Percentiles rank a stretch among this genome's conserved stretches.
These are phyloP conservation scores for Purpureocillium takamizusanense DNA, from an alignment of 2,329 filamentous ascomycete genomes.

Conservation along the genomic window DNA sequence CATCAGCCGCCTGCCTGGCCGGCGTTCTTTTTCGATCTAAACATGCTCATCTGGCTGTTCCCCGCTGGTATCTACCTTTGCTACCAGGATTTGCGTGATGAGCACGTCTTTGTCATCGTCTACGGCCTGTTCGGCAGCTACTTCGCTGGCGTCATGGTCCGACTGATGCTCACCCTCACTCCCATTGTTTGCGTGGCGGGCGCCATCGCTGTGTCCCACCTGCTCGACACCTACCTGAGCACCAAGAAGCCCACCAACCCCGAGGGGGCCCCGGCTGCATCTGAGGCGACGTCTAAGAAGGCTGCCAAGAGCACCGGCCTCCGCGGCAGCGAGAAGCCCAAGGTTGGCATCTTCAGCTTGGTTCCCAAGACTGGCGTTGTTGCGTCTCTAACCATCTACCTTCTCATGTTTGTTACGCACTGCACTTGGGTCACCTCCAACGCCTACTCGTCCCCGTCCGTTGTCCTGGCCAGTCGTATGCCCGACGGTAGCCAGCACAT, in stretches of 20 bases:
- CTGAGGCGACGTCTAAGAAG: constrained; percentile 51
- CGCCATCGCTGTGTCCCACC: constrained; percentile 76
- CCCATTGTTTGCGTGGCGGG: constrained; percentile 93
- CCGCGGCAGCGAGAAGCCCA: constrained; percentile 60
- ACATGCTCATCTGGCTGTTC: constrained; percentile 98
- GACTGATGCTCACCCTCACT: constrained; percentile 94
- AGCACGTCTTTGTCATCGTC: constrained; percentile 96
- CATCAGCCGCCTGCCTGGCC: constrained; percentile 99
- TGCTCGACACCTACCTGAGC: constrained; percentile 79
- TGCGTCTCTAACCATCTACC: constrained; percentile 63
- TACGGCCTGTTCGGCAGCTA: constrained; percentile 96
- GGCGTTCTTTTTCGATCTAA: constrained; percentile 97
- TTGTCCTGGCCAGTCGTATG: constrained; percentile 84
- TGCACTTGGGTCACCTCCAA: constrained; percentile 99
- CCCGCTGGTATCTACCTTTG: constrained; percentile 97
- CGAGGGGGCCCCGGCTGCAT: constrained; percentile 31
- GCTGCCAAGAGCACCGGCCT: constrained; percentile 43
- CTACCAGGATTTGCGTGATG: constrained; percentile 87
- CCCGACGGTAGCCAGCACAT: constrained; percentile 96
- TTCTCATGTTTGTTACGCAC: constrained; percentile 90
- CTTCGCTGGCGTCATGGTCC: constrained; percentile 98
- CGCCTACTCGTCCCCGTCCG: constrained; percentile 95
- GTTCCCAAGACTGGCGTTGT: constrained; percentile 75
- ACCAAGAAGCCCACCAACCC: constrained; percentile 52
- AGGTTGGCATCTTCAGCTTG: constrained; percentile 75